Conservation (phyloP, 2,329 filamentous ascomycete genomes). For the Pyricularia sp. region DNA sequence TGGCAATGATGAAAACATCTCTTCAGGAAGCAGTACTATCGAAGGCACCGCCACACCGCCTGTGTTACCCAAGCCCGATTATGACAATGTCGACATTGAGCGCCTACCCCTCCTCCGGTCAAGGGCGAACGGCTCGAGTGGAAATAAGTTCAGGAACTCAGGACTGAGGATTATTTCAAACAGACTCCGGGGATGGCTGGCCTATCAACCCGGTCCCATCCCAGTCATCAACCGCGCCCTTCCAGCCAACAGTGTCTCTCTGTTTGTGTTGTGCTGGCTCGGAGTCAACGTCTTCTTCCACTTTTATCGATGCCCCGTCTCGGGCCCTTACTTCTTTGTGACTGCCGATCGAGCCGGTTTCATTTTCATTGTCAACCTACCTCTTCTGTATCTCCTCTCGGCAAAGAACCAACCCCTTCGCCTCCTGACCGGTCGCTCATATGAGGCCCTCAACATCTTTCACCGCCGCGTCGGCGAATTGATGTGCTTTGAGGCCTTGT, state of each 20-base stretch:
- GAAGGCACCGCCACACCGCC: slow-evolving; percentile 14
- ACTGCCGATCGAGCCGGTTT: slow-evolving; percentile 44
- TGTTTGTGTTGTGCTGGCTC: slow-evolving; percentile 37
- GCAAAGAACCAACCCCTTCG: slow-evolving; percentile 55
- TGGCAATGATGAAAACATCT: slow-evolving; percentile 10
- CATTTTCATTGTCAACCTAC: slow-evolving; percentile 35
- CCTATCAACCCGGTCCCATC: slow-evolving; percentile 44
- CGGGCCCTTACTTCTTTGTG: slow-evolving; percentile 37
- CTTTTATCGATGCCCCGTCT: slow-evolving; percentile 35
- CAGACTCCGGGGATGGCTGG: slow-evolving; percentile 19
- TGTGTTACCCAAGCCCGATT: slow-evolving; percentile 10
- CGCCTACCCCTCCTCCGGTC: slow-evolving; percentile 18
- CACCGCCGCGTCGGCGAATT: slow-evolving; percentile 50
- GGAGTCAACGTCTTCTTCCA: slow-evolving; percentile 45
- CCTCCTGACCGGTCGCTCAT: slow-evolving; percentile 47
- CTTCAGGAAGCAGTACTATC: slow-evolving; percentile 22
- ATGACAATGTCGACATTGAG: slow-evolving; percentile 18
- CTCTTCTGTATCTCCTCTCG: slow-evolving; percentile 45
- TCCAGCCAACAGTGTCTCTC: slow-evolving; percentile 41
- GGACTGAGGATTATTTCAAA: background rate
- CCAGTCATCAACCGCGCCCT: slow-evolving; percentile 43
- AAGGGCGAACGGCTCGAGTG: background rate
- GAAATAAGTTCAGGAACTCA: background rate
- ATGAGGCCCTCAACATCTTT: slow-evolving; percentile 53
- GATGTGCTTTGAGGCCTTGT: slow-evolving; percentile 43